Evolutionary conservation across 139 green algal genomes (phyloP).

Genomic region (Haematococcus lacustris): DNA sequence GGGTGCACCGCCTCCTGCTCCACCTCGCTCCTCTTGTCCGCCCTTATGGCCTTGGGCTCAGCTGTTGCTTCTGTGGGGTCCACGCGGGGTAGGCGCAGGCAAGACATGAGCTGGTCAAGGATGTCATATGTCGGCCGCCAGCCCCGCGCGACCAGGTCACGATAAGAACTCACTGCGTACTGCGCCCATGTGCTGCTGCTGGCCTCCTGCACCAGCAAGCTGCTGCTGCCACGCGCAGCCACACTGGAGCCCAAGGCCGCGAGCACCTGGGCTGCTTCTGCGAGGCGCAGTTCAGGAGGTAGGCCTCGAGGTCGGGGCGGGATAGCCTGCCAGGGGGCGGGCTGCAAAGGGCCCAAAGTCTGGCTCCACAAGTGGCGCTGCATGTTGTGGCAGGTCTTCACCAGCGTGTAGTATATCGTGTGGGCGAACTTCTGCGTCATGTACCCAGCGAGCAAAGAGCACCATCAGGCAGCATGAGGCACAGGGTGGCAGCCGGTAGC

Average conservation of each 20-base stretch:
- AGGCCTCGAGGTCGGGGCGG: neutral
- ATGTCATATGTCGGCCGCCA: slow-evolving; percentile 28
- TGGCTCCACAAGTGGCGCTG: slow-evolving; percentile 12
- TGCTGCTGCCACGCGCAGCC: neutral
- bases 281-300: neutral
- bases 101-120: slow-evolving; percentile 17
- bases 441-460: slow-evolving; percentile 5
- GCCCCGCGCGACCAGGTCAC: slow-evolving; percentile 36
- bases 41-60: neutral
- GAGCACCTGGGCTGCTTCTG: slow-evolving; percentile 28
- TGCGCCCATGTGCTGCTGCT: slow-evolving; percentile 39
- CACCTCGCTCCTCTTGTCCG: neutral
- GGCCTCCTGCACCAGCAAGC: slow-evolving; percentile 4
- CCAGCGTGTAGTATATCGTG: slow-evolving; percentile 50
- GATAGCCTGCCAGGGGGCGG: neutral
- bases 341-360: neutral
- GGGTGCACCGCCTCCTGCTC: slow-evolving; percentile 36
- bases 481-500: neutral
- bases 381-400: slow-evolving; percentile 60
- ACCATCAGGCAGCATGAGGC: neutral
- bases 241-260: slow-evolving; percentile 21
- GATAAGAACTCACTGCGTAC: slow-evolving; percentile 39
- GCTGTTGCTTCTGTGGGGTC: neutral
- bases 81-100: neutral
- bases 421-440: slow-evolving; percentile 26